Evolutionary conservation across 2,329 filamentous ascomycete species (phyloP).

Genomic region (Aspergillus viridinutans): DNA sequence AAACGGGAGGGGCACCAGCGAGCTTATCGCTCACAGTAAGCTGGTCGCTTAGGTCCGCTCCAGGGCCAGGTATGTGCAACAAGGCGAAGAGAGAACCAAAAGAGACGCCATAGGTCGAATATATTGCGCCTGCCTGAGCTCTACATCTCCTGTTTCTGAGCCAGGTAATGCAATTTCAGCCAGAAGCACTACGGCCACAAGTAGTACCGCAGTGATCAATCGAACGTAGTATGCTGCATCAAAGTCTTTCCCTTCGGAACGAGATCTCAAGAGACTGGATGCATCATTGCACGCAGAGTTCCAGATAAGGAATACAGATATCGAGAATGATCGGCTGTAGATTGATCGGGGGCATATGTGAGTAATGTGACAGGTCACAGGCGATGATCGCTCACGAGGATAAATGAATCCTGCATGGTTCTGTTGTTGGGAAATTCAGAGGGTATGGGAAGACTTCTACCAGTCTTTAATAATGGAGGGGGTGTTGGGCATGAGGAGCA

Average conservation of each 20-base stretch:
- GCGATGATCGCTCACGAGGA: not conserved
- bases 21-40: not conserved
- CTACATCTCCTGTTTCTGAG: not conserved
- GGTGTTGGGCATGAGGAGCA: not conserved
- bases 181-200: not conserved
- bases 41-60: not conserved
- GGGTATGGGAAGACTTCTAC: not conserved
- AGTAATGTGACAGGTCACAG: not conserved
- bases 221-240: not conserved
- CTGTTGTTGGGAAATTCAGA: not conserved
- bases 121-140: not conserved
- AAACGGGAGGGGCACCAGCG: no score
- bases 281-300: not conserved
- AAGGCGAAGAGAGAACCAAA: not conserved
- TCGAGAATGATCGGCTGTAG: not conserved
- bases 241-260: not conserved
- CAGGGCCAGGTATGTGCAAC: not conserved
- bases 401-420: not conserved
- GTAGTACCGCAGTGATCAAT: not conserved
- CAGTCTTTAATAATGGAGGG: no score
- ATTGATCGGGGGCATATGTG: not conserved
- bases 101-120: not conserved
- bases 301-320: not conserved
- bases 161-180: not conserved
- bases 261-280: not conserved